Evolutionary conservation across 1,284 basidiomycete genomes (phyloP).

Genomic region (Rhodofomes roseus): DNA sequence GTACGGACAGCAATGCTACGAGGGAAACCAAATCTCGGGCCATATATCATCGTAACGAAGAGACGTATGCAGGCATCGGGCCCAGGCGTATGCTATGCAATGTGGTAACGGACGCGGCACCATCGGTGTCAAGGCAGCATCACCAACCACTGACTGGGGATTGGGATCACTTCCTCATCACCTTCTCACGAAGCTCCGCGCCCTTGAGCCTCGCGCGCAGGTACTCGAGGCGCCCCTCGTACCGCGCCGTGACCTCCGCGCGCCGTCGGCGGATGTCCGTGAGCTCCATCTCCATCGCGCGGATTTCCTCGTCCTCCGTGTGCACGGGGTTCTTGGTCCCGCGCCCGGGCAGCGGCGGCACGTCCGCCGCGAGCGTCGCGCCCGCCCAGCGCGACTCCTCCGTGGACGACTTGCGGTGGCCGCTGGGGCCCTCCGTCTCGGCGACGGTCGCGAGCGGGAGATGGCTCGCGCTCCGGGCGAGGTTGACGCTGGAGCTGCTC

Average conservation of each 20-base stretch:
- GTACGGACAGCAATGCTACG: neutral
- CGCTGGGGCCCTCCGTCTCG: slow-evolving; percentile 37
- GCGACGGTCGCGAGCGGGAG: slow-evolving; percentile 47
- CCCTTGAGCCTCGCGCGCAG: slow-evolving; percentile 68
- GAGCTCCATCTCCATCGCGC: slow-evolving; percentile 46
- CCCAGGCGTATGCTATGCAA: neutral
- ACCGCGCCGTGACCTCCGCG: slow-evolving; percentile 60
- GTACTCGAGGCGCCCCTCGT: slow-evolving; percentile 65
- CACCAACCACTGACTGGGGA: neutral
- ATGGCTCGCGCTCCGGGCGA: slow-evolving; percentile 43
- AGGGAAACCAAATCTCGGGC: neutral
- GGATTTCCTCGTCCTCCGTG: slow-evolving; percentile 28
- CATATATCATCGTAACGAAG: neutral
- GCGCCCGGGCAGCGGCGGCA: neutral
- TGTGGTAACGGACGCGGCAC: neutral
- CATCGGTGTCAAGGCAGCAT: no score
- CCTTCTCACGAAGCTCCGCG: slow-evolving; percentile 70
- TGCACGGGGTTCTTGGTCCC: neutral
- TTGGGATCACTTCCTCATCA: slow-evolving; percentile 37
- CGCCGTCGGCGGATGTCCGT: slow-evolving; percentile 59
- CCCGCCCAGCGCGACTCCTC: slow-evolving; percentile 10
- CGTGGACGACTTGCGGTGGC: slow-evolving; percentile 9
- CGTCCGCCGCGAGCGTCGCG: slow-evolving; percentile 8
- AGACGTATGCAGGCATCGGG: neutral
- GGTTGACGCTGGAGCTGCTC: slow-evolving; percentile 44